Conservation (phyloP, 2,329 filamentous ascomycete species). For the Ophiostoma perfectum region DNA sequence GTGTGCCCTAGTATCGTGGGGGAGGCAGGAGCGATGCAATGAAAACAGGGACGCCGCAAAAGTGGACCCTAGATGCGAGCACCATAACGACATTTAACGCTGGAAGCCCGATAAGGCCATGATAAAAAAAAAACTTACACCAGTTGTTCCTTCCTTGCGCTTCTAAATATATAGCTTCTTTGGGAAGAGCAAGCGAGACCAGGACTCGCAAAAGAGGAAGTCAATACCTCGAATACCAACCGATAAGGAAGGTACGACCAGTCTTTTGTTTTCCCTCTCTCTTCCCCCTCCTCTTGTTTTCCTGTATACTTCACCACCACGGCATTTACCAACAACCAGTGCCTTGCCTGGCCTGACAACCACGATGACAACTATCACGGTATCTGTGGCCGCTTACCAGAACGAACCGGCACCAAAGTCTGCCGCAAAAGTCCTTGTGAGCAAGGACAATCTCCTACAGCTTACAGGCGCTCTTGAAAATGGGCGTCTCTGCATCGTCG, state of each 20-base stretch:
- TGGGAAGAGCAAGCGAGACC: background rate
- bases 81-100: too few relatives aligned
- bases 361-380: conserved; percentile 17
- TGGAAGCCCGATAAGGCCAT: too few relatives aligned
- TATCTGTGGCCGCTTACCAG: conserved; percentile 4
- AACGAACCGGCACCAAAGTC: conserved; percentile 23
- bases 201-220: background rate
- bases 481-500: conserved; percentile 25
- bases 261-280: background rate
- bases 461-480: conserved; percentile 26
- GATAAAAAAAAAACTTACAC: conserved; percentile 9
- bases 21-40: too few relatives aligned
- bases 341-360: background rate
- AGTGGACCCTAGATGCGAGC: too few relatives aligned
- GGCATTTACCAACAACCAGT: background rate
- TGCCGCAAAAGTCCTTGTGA: conserved; percentile 23
- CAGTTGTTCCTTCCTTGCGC: background rate
- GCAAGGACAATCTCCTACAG: conserved; percentile 26
- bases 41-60: too few relatives aligned
- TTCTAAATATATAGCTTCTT: background rate
- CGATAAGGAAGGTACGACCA: background rate
- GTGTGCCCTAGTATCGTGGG: too few relatives aligned
- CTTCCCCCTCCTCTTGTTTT: background rate
- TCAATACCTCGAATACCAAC: background rate
- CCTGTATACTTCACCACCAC: background rate